These are phyloP conservation scores for Tolypocladium pustulatum DNA, from an alignment of 2,329 filamentous ascomycete species.

Conservation along the genomic window DNA sequence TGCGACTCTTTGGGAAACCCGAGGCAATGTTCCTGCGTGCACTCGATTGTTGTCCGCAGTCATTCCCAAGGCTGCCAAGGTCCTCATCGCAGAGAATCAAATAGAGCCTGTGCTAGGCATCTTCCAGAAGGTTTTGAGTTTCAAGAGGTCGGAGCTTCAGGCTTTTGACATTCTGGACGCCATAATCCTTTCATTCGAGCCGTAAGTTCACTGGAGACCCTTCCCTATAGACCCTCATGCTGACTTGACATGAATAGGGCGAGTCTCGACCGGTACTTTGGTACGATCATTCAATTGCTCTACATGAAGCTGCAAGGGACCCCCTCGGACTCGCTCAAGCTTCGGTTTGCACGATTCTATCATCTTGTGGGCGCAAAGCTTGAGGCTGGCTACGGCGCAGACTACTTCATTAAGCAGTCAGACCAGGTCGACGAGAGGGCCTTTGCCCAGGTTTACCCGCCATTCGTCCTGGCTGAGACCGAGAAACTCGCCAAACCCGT, in stretches of 20 bases:
- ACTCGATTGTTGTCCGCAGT: conserved; percentile 76
- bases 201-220: conserved; percentile 35
- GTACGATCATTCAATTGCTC: conserved; percentile 69
- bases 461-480: conserved; percentile 78
- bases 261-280: conserved; percentile 65
- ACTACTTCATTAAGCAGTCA: conserved; percentile 82
- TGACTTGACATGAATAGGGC: conserved; percentile 27
- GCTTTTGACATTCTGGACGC: conserved; percentile 86
- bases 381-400: conserved; percentile 75
- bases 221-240: neutral
- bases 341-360: conserved; percentile 88
- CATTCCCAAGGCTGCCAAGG: conserved; percentile 63
- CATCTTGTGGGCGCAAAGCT: conserved; percentile 75
- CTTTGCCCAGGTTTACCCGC: conserved; percentile 78
- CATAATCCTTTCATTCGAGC: conserved; percentile 61
- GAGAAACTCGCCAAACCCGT: conserved; percentile 78
- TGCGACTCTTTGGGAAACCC: conserved; percentile 80
- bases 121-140: conserved; percentile 79
- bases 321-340: conserved; percentile 66
- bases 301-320: conserved; percentile 64
- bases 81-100: conserved; percentile 70
- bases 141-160: conserved; percentile 74
- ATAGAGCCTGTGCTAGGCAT: conserved; percentile 85
- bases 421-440: conserved; percentile 70
- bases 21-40: conserved; percentile 86